Evolutionary conservation across 2,329 filamentous ascomycete species (phyloP).

Genomic region (Monosporascus sp.): DNA sequence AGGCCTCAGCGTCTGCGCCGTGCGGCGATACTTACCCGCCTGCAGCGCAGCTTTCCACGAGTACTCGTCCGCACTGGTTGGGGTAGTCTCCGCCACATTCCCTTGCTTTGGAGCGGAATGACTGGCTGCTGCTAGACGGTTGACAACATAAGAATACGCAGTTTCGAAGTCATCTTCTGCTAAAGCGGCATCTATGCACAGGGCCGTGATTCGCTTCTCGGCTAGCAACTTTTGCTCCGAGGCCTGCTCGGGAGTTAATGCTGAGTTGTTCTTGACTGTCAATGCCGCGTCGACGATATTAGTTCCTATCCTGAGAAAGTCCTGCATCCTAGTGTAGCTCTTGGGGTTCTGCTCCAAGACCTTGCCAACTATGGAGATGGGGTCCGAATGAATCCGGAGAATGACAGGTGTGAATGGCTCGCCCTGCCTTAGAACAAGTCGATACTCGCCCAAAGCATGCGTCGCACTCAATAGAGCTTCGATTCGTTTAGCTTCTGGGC

Average conservation of each 20-base stretch:
- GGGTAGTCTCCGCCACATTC: conserved; percentile 19
- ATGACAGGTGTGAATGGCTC: conserved; percentile 76
- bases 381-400: conserved; percentile 71
- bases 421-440: conserved; percentile 71
- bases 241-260: conserved; percentile 19
- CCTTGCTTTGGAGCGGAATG: conserved; percentile 9
- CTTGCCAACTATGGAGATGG: conserved; percentile 65
- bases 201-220: conserved; percentile 66
- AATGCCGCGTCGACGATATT: conserved; percentile 61
- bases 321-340: conserved; percentile 69
- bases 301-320: conserved; percentile 63
- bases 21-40: conserved; percentile 68
- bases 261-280: conserved; percentile 26
- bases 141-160: conserved; percentile 77
- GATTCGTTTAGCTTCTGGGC: conserved; percentile 47
- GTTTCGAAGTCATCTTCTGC: conserved; percentile 79
- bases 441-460: conserved; percentile 70
- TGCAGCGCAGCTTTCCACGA: conserved; percentile 75
- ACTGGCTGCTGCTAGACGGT: conserved; percentile 48
- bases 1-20: conserved; percentile 45
- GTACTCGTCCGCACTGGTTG: conserved; percentile 50
- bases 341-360: conserved; percentile 70
- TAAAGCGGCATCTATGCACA: conserved; percentile 75
- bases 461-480: conserved; percentile 66
- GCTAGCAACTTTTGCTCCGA: conserved; percentile 34